phyloP scores from a whole-genome alignment of 2,329 filamentous ascomycete species.

The Cladosporium sp. region DNA sequence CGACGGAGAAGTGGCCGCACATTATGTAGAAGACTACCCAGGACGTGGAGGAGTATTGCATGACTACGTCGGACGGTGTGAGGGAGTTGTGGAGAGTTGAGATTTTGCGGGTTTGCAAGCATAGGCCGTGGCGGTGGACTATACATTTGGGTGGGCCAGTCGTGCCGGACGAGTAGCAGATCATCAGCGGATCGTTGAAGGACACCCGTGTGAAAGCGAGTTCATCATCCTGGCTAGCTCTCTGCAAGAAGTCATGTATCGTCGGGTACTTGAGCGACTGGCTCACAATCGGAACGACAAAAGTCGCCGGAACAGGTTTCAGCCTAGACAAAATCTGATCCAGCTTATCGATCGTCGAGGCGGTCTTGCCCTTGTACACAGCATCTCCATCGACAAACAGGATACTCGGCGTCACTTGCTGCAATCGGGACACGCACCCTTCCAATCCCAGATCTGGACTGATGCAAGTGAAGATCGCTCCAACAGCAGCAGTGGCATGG shows the following conservation, averaged over 20 bases:
- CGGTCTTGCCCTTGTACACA: conserved; percentile 37
- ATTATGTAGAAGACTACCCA: conserved; percentile 48
- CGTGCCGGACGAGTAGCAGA: conserved; percentile 42
- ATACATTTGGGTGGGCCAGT: conserved; percentile 41
- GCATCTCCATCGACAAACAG: conserved; percentile 40
- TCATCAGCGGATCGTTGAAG: conserved; percentile 41
- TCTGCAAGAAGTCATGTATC: conserved; percentile 31
- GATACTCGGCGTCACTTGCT: conserved; percentile 38
- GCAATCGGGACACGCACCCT: conserved; percentile 35
- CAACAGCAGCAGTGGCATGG: conserved; percentile 39
- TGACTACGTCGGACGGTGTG: conserved; percentile 36
- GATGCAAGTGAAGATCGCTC: conserved; percentile 43
- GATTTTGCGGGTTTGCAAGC: conserved; percentile 44
- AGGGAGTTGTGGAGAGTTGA: conserved; percentile 43
- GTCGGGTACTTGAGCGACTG: conserved; percentile 21
- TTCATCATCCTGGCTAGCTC: conserved; percentile 26
- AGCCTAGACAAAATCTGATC: conserved; percentile 30
- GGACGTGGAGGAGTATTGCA: conserved; percentile 45
- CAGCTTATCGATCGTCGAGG: conserved; percentile 31
- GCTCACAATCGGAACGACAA: conserved; percentile 26
- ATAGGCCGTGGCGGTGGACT: conserved; percentile 41
- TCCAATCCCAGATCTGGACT: conserved; percentile 40
- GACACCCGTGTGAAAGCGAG: conserved; percentile 37
- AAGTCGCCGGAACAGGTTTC: conserved; percentile 23
- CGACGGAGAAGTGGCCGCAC: conserved; percentile 40